Evolutionary conservation across 176 grass and related monocot species (phyloP).

Genomic region (Triticum urartu): DNA sequence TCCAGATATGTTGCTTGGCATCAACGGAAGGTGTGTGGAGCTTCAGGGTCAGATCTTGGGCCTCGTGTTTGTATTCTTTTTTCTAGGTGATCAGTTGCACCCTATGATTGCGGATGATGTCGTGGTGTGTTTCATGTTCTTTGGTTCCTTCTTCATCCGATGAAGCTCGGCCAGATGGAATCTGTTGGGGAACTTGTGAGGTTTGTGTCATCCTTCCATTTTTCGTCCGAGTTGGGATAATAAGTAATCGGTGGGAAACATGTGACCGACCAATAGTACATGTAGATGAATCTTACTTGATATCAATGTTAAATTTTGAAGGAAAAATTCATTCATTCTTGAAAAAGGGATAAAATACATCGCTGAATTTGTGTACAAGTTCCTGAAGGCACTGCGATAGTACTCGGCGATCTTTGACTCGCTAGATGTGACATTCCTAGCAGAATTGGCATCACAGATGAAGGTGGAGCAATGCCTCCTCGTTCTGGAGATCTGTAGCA

Average conservation of each 20-base stretch:
- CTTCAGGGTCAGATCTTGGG: no score
- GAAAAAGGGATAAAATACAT: background rate
- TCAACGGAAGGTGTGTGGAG: no score
- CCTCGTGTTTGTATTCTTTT: no score
- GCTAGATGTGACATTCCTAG: conserved; percentile 48
- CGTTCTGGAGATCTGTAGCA: conserved; percentile 57
- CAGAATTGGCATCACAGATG: conserved; percentile 43
- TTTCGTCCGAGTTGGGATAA: no score
- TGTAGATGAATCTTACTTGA: background rate
- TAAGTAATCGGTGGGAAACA: background rate
- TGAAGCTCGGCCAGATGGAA: no score
- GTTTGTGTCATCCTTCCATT: no score
- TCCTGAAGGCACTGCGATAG: conserved; percentile 79
- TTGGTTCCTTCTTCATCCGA: no score
- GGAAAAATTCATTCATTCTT: background rate
- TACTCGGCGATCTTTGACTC: conserved; percentile 96
- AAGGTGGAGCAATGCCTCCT: conserved; percentile 69
- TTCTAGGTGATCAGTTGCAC: no score
- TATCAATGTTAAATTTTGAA: background rate
- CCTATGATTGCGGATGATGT: no score
- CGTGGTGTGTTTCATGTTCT: no score
- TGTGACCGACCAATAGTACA: background rate
- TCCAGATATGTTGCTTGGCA: no score
- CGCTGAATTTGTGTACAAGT: conserved; percentile 4
- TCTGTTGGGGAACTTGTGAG: no score